Percentiles rank a stretch among this genome's conserved stretches.
phyloP scores from a whole-genome alignment of 2,329 filamentous ascomycete species.

The Huntiella decipiens region DNA sequence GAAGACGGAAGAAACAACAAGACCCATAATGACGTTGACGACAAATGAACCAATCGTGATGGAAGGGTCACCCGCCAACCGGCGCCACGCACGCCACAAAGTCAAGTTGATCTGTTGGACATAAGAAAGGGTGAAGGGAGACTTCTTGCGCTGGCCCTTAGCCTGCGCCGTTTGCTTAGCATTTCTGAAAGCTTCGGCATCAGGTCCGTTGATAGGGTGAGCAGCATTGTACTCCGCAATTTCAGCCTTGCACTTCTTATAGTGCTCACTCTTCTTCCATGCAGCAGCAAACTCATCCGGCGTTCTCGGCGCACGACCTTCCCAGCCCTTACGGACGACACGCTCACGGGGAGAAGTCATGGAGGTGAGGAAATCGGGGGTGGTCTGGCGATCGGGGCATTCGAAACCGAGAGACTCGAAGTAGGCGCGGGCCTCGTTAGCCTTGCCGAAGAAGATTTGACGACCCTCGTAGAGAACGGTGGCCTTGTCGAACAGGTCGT shows the following conservation, averaged over 20 bases:
- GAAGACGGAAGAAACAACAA: conserved; percentile 67
- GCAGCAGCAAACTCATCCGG: conserved; percentile 41
- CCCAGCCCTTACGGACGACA: conserved; percentile 33
- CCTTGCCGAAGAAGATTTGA: conserved; percentile 57
- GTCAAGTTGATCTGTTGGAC: conserved; percentile 59
- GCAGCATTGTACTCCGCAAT: conserved; percentile 30
- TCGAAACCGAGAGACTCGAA: conserved; percentile 50
- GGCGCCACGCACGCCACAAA: conserved; percentile 60
- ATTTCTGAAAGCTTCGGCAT: conserved; percentile 37
- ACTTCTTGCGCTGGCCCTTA: conserved; percentile 41
- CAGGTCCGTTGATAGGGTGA: conserved; percentile 35
- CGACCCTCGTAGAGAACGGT: conserved; percentile 58
- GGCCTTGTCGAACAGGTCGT: conserved; percentile 58
- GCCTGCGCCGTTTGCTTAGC: conserved; percentile 35
- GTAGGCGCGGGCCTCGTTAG: conserved; percentile 38
- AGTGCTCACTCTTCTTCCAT: conserved; percentile 37
- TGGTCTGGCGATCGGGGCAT: conserved; percentile 46
- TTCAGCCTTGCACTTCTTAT: conserved; percentile 24
- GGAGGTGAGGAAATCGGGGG: conserved; percentile 53
- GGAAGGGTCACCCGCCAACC: conserved; percentile 58
- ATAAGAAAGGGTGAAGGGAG: conserved; percentile 69
- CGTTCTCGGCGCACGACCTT: conserved; percentile 36
- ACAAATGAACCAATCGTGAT: conserved; percentile 50
- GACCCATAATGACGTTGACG: conserved; percentile 55
- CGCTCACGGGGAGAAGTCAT: conserved; percentile 44